Evolutionary conservation across 2,329 filamentous ascomycete species (phyloP).

Genomic region (Cyphellophora attinorum): DNA sequence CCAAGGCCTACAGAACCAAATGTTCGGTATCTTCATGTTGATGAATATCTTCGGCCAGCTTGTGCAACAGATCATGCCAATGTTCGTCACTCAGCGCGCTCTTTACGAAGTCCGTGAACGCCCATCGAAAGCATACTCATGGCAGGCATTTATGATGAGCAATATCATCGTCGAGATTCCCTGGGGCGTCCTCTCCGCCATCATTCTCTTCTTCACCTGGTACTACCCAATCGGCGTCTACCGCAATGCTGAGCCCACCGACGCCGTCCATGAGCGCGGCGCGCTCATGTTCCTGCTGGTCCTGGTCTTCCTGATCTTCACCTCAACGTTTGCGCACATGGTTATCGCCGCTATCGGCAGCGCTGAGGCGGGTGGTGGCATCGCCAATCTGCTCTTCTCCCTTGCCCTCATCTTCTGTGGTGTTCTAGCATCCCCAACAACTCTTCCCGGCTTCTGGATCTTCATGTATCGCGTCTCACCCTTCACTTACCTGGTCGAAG

Average conservation of each 20-base stretch:
- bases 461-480: conserved; percentile 75
- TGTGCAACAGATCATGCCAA: conserved; percentile 46
- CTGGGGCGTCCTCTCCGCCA: conserved; percentile 51
- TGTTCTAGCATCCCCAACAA: conserved; percentile 49
- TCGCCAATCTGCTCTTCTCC: conserved; percentile 52
- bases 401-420: conserved; percentile 51
- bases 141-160: conserved; percentile 62
- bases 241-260: conserved; percentile 29
- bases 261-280: conserved; percentile 42
- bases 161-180: conserved; percentile 66
- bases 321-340: conserved; percentile 64
- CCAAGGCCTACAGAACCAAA: conserved; percentile 80
- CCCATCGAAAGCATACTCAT: conserved; percentile 63
- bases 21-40: conserved; percentile 83
- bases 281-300: conserved; percentile 57
- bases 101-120: conserved; percentile 53
- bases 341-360: conserved; percentile 61
- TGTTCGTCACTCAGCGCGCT: conserved; percentile 48
- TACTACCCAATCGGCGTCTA: conserved; percentile 54
- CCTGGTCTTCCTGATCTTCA: conserved; percentile 60
- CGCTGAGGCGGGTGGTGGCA: conserved; percentile 56
- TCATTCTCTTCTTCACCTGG: conserved; percentile 56
- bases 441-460: conserved; percentile 63
- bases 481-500: conserved; percentile 70
- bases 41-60: conserved; percentile 64